Percentiles rank a stretch among this genome's conserved stretches.
Conservation (phyloP, 306 rosid species). For the Lathyrus tuberosus region DNA sequence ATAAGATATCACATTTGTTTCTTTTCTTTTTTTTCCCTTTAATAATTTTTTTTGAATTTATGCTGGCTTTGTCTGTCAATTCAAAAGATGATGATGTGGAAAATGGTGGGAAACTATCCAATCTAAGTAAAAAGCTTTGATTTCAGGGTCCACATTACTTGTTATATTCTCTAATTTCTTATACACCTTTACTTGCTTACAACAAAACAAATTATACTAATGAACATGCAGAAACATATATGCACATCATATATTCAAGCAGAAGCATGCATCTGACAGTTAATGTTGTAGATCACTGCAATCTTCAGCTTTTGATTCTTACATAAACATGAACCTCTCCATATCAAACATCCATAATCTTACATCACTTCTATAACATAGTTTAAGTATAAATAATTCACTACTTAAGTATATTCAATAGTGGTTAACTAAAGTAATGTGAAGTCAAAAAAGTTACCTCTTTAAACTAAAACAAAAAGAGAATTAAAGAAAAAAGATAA, state of each 20-base stretch:
- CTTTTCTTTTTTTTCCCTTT: constrained; percentile 55
- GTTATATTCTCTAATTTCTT: constrained; percentile 31
- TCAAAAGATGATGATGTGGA: constrained; percentile 64
- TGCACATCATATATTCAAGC: too few relatives aligned
- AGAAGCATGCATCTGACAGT: background rate
- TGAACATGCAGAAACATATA: constrained; percentile 16
- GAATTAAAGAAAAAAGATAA: constrained; percentile 33
- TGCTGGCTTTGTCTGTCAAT: constrained; percentile 67
- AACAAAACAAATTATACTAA: background rate
- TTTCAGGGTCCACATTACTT: constrained; percentile 42
- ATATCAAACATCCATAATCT: constrained; percentile 7
- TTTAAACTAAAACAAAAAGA: constrained; percentile 45
- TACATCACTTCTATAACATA: background rate
- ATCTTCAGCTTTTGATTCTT: constrained; percentile 3
- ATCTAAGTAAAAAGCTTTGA: constrained; percentile 34
- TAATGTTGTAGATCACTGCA: constrained; percentile 1
- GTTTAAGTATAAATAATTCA: background rate
- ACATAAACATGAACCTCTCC: constrained; percentile 19
- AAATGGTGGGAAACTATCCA: constrained; percentile 51
- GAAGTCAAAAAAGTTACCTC: constrained; percentile 41
- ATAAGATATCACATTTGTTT: constrained; percentile 36
- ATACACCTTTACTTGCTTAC: constrained; percentile 3
- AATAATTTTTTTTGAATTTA: constrained; percentile 69
- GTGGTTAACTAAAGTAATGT: constrained; percentile 9
- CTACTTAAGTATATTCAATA: background rate